phyloP scores from a whole-genome alignment of 2,329 filamentous ascomycete species.

The Pseudogymnoascus sp. region DNA sequence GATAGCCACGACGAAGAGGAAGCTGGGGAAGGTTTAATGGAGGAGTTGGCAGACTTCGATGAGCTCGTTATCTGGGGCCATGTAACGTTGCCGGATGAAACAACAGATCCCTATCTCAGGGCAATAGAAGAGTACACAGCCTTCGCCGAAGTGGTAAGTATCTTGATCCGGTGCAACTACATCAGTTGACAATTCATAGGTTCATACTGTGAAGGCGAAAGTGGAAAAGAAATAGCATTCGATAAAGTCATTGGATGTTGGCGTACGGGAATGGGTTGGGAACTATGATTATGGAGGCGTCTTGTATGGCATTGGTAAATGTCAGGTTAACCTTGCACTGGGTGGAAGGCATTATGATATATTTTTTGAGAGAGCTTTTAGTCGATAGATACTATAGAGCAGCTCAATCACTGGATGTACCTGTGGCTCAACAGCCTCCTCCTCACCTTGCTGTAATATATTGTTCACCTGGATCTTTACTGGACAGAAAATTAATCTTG shows the following conservation, averaged over 20 bases:
- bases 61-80: slow-evolving; percentile 79
- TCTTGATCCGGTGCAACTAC: background rate
- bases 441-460: background rate
- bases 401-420: background rate
- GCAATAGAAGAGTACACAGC: slow-evolving; percentile 73
- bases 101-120: slow-evolving; percentile 61
- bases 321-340: background rate
- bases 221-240: background rate
- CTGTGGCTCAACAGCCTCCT: no score
- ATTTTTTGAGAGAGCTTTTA: background rate
- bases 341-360: background rate
- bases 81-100: slow-evolving; percentile 54
- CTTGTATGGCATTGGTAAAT: background rate
- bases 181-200: background rate
- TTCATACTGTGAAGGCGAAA: background rate
- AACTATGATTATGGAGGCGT: background rate
- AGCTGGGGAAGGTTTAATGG: slow-evolving; percentile 46
- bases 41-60: slow-evolving; percentile 61
- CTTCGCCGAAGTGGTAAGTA: slow-evolving; percentile 56
- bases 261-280: background rate
- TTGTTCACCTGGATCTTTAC: background rate
- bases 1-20: slow-evolving; percentile 41
- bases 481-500: background rate
- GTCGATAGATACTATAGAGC: background rate
- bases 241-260: background rate